Evolutionary conservation across 1,139 yeast species (phyloP), one percentile per base, ranked within the genome.

Genomic region (Kodamaea plutei): DNA sequence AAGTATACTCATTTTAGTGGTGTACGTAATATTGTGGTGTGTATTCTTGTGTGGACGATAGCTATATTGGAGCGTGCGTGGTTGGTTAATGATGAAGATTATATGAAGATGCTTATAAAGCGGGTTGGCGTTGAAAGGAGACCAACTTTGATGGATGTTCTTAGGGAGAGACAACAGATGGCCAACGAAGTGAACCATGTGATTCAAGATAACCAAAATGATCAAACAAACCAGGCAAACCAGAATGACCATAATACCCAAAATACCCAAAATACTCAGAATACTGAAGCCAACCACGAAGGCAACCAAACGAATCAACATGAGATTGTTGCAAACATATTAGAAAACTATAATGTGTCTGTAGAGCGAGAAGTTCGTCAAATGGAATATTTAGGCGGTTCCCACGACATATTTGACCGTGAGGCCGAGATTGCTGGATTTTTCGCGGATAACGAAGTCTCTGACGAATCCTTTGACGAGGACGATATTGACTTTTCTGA

Each of bases 61-160:
- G 40, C 76, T 6, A 74, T 75, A 47, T 62, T 77, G 24, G 79
- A 73, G 39, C 82, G 79, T 48, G 88, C 80, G 45, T 77, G 83
- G 76, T 81, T 82, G n/a, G 73, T 75, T 1, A 60, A 78, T 33
- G 91, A 82, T 49, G 77, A 77, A 28, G 84, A 84, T 0, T 80
- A 79, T 49, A 53, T 63, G 23, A 77, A 73, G 47, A 59, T 79
- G 47, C 58, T 81, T 15, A 49, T 67, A 33, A 72, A 64, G 37
- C 71, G 68, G 37, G 69, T 81, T 29, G 88, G 88, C 4, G 68
- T 69, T 25, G 79, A 73, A 39, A 75, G 72, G 28, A 59, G 71
- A 26, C 55, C 69, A 1, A 61, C 56, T 30, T 53, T 68, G 39
- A 56, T 58, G 11, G 71, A 66, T 32, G 52, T 65, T 56, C 52